A percentile compares a stretch with the other conserved stretches of the same genome.
These are phyloP conservation scores for Metarhizium humberi DNA, from an alignment of 2,329 filamentous ascomycete species.

Conservation along the genomic window DNA sequence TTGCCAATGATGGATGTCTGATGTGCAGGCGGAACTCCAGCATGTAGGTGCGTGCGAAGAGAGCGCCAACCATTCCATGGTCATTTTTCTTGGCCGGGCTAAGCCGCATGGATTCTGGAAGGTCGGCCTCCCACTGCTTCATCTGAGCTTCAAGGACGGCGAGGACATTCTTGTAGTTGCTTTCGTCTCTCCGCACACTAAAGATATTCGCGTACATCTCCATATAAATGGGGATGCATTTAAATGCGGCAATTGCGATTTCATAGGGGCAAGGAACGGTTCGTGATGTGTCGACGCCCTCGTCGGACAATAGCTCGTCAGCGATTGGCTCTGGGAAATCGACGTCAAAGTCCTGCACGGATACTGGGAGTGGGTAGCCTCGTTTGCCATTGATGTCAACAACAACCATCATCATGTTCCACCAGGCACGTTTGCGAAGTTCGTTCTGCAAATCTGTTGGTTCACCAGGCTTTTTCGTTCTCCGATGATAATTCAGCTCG, in stretches of 20 bases:
- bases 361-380: constrained; percentile 67
- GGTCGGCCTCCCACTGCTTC: constrained; percentile 49
- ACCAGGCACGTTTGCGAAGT: constrained; percentile 69
- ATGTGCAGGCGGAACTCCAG: constrained; percentile 52
- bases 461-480: constrained; percentile 41
- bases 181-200: constrained; percentile 52
- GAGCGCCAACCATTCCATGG: constrained; percentile 38
- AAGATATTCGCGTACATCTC: constrained; percentile 74
- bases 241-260: constrained; percentile 57
- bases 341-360: constrained; percentile 67
- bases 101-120: constrained; percentile 51
- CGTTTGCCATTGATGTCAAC: constrained; percentile 66
- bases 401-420: constrained; percentile 57
- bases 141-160: constrained; percentile 57
- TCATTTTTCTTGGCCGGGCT: constrained; percentile 31
- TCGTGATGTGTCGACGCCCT: constrained; percentile 47
- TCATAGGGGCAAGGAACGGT: constrained; percentile 56
- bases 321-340: constrained; percentile 64
- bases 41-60: constrained; percentile 43
- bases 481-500: constrained; percentile 67
- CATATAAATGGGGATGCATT: constrained; percentile 56
- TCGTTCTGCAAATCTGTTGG: constrained; percentile 57
- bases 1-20: constrained; percentile 51
- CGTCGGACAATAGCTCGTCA: constrained; percentile 60
- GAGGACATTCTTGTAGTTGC: constrained; percentile 55